phyloP scores from a whole-genome alignment of 768 basidiomycete species.

The Trametes coccinea region DNA sequence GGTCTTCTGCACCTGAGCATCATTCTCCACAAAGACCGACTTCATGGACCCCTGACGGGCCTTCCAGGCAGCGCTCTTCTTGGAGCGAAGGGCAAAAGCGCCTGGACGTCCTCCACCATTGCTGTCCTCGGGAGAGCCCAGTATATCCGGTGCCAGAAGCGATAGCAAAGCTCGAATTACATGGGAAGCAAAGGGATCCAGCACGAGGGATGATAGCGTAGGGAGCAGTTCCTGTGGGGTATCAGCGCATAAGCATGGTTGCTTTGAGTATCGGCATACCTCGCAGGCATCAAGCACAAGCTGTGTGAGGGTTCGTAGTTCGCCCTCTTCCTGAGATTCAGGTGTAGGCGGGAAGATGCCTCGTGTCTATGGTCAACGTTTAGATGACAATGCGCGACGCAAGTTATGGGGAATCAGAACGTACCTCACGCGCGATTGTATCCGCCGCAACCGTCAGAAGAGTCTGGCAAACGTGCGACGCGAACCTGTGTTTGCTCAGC shows the following conservation, averaged over 20 bases:
- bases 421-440: conserved; percentile 71
- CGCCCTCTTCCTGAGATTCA: conserved; percentile 51
- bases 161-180: conserved; percentile 79
- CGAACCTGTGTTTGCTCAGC: conserved; percentile 81
- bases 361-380: conserved; percentile 42
- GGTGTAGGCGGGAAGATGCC: conserved; percentile 54
- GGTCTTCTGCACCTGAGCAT: conserved; percentile 31
- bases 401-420: conserved; percentile 11
- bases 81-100: conserved; percentile 64
- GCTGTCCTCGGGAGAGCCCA: conserved; percentile 38
- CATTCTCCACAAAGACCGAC: conserved; percentile 63
- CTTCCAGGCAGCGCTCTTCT: conserved; percentile 82
- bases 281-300: conserved; percentile 65
- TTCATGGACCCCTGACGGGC: conserved; percentile 78
- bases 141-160: conserved; percentile 66
- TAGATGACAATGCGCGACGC: not conserved
- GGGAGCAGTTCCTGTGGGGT: conserved; percentile 66
- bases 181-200: conserved; percentile 90
- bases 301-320: conserved; percentile 63
- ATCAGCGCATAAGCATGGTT: not conserved
- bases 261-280: conserved; percentile 37
- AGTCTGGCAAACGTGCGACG: conserved; percentile 94
- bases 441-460: conserved; percentile 66
- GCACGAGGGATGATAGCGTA: conserved; percentile 60
- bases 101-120: conserved; percentile 35